Base-by-base conservation (phyloP, 129 eudicot species). In the Escallonia herrerae region DNA sequence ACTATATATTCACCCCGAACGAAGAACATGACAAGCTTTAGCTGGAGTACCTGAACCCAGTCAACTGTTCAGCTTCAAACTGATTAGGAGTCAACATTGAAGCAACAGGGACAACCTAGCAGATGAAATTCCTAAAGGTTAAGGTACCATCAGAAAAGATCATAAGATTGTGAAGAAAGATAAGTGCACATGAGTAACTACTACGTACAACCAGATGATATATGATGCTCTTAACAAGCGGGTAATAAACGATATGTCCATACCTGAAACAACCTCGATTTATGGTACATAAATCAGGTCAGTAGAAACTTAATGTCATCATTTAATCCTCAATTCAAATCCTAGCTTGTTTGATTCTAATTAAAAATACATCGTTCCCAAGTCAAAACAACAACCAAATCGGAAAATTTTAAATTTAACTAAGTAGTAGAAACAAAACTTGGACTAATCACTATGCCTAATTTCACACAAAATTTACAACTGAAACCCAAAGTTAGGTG, bases 11-110 rank as follows among this genome's bases (percentile, higher is more conserved):
- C 33, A 1, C 33, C 33, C 33, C 33, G 0, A 22, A 22, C 33
- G 33, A 22, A 22, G 33, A 22, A 22, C 33, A 22, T 22, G 33
- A 22, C 33, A 22, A 22, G 33, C 33, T 22, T 22, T 22, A 22
- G 7, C 48, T 38, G 2, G 9, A 55, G 72, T 84, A 93, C 98
- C 91, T 88, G 72, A 77, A 80, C 60, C 87, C 89, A 66, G 96
- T 88, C 80, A 93, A 79, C 45, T 76, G 82, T 78, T 93, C 98
- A 55, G 96, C 96, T 81, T 93, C 98, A 80, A 93, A 93, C 76
- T 93, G 98, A 80, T 93, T 93, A 49, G 98, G 98, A 58, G 98
- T 93, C 90, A 93, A 80, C 98, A 93, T 86, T 46, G 98, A 88
- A 76, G 98, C 96, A 80, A 93, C 91, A 68, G 96, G 98, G 64